phyloP scores from a whole-genome alignment of 306 rosid species.

The Lathyrus tuberosus region DNA sequence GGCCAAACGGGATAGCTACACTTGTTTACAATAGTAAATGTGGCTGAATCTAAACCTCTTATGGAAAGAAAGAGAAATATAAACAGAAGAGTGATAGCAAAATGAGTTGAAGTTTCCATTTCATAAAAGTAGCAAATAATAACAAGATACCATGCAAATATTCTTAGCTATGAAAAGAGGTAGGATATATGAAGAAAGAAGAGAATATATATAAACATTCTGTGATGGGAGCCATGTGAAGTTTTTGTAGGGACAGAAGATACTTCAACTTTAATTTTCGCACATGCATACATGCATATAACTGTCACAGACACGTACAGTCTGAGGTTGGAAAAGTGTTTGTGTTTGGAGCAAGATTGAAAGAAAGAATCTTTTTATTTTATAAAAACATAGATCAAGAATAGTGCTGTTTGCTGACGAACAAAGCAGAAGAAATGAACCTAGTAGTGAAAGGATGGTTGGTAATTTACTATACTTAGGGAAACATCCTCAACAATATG shows the following conservation, averaged over 20 bases:
- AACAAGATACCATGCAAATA: too few relatives aligned
- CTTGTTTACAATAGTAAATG: constrained; percentile 59
- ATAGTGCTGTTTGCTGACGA: constrained; percentile 16
- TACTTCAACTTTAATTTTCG: neutral
- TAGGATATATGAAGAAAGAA: neutral
- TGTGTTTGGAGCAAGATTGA: constrained; percentile 8
- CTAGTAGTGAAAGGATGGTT: neutral
- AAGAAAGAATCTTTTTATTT: neutral
- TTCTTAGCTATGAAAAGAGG: neutral
- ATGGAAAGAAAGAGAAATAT: constrained; percentile 38
- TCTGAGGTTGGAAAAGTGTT: constrained; percentile 13
- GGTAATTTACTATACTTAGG: constrained; percentile 6
- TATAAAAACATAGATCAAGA: neutral
- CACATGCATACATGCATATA: constrained; percentile 23
- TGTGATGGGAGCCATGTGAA: constrained; percentile 30
- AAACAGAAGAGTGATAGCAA: constrained; percentile 1
- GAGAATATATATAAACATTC: constrained; percentile 29
- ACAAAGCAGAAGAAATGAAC: neutral
- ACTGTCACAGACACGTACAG: constrained; percentile 1
- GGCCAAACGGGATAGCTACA: constrained; percentile 75
- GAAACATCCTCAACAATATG: neutral
- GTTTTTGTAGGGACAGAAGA: constrained; percentile 8
- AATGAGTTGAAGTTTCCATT: constrained; percentile 38
- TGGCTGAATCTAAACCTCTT: constrained; percentile 57
- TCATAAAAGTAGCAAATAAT: neutral